A percentile compares a stretch with the other conserved stretches of the same genome.
These are phyloP conservation scores for Malus fusca DNA, from an alignment of 306 rosid genomes.

Conservation along the genomic window DNA sequence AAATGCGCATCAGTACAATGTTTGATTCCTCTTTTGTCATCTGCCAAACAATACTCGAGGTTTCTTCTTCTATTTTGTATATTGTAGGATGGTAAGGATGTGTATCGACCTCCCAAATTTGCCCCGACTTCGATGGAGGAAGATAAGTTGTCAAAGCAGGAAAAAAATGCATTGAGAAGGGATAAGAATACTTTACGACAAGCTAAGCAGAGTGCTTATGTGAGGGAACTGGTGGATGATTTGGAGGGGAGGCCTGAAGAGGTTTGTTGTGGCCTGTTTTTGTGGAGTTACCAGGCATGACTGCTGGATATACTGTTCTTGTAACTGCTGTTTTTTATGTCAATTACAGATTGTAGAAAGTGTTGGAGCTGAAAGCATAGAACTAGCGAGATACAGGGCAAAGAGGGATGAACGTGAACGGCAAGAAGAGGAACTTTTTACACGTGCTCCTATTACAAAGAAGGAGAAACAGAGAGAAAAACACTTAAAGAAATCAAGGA, in stretches of 20 bases:
- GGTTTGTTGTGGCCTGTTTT: slow-evolving; percentile 34
- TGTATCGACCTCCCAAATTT: slow-evolving; percentile 51
- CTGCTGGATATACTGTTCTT: slow-evolving; percentile 4
- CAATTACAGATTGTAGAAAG: slow-evolving; percentile 51
- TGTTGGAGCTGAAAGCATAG: slow-evolving; percentile 55
- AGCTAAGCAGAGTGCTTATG: slow-evolving; percentile 49
- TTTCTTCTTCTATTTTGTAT: slow-evolving; percentile 5
- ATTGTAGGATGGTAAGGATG: slow-evolving; percentile 41
- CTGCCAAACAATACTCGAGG: neutral
- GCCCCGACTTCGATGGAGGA: slow-evolving; percentile 68
- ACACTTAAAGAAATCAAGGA: slow-evolving; percentile 64
- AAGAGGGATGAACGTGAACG: slow-evolving; percentile 62
- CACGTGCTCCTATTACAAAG: slow-evolving; percentile 67
- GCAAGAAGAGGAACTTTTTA: slow-evolving; percentile 74
- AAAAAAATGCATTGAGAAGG: slow-evolving; percentile 61
- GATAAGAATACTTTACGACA: slow-evolving; percentile 55
- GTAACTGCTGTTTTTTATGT: slow-evolving; percentile 20
- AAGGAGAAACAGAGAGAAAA: slow-evolving; percentile 68
- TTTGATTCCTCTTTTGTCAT: neutral
- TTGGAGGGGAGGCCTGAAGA: slow-evolving; percentile 84
- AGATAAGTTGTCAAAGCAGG: slow-evolving; percentile 50
- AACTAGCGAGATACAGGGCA: slow-evolving; percentile 45
- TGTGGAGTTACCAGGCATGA: slow-evolving; percentile 7
- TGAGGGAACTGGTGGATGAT: slow-evolving; percentile 54
- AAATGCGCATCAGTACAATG: neutral